These are phyloP conservation scores for Sonneratia alba DNA, from an alignment of 345 rosid species.

Conservation along the genomic window DNA sequence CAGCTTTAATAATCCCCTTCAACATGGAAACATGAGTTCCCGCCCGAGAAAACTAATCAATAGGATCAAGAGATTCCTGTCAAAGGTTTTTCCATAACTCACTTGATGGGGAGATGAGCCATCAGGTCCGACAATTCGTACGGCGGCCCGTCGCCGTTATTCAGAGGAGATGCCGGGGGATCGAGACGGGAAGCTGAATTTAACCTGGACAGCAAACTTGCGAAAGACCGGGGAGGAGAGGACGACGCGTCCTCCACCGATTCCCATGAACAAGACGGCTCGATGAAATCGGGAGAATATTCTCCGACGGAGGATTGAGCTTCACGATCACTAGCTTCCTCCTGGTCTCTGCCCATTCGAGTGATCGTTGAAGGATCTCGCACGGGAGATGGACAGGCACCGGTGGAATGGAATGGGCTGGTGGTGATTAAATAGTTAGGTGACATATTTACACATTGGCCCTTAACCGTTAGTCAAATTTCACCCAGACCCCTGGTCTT, in stretches of 20 bases:
- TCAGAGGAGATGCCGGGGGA: slow-evolving; percentile 11
- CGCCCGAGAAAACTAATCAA: background rate
- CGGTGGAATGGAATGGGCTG: background rate
- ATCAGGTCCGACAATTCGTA: slow-evolving; percentile 57
- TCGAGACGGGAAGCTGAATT: background rate
- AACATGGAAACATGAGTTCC: background rate
- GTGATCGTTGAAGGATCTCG: background rate
- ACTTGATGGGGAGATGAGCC: slow-evolving; percentile 69
- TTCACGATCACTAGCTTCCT: slow-evolving; percentile 5
- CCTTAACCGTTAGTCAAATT: background rate
- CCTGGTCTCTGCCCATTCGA: background rate
- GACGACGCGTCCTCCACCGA: slow-evolving; percentile 36
- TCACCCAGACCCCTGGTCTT: background rate
- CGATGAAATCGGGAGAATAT: slow-evolving; percentile 19
- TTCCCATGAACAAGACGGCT: slow-evolving; percentile 35
- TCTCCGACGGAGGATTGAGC: slow-evolving; percentile 31
- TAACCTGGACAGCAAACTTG: slow-evolving; percentile 18
- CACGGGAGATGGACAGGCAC: background rate
- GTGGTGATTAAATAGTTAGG: no score
- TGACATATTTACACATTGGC: background rate
- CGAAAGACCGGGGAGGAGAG: slow-evolving; percentile 14
- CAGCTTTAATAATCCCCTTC: background rate
- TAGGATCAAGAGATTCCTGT: background rate
- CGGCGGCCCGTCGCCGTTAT: slow-evolving; percentile 32
- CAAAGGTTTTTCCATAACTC: slow-evolving; percentile 7